Evolutionary conservation across 495 filamentous ascomycete genomes (phyloP).

Genomic region (Antarctomyces pellizariae): DNA sequence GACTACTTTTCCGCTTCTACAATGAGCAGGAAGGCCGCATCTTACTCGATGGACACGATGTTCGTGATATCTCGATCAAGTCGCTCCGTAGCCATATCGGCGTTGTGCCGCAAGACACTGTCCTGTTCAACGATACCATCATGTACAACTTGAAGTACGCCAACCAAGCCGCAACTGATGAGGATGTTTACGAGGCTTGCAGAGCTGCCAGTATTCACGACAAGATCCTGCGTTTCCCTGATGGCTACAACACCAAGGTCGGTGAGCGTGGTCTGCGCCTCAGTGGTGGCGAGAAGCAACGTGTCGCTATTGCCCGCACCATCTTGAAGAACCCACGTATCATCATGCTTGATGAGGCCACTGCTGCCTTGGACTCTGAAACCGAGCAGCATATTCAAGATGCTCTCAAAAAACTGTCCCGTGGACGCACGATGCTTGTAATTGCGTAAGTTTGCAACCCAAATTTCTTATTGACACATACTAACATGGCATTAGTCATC

Average conservation of each 20-base stretch:
- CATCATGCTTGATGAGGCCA: slow-evolving; percentile 91
- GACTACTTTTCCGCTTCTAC: slow-evolving; percentile 88
- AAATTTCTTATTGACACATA: not conserved
- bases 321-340: slow-evolving; percentile 91
- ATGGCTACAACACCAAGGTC: slow-evolving; percentile 77
- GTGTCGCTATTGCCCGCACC: slow-evolving; percentile 87
- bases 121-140: slow-evolving; percentile 87
- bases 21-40: slow-evolving; percentile 58
- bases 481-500: slow-evolving; percentile 27
- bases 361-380: slow-evolving; percentile 81
- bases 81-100: slow-evolving; percentile 78
- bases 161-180: slow-evolving; percentile 62
- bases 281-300: slow-evolving; percentile 90
- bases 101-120: slow-evolving; percentile 89
- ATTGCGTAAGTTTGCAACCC: slow-evolving; percentile 24
- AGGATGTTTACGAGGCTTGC: slow-evolving; percentile 75
- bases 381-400: slow-evolving; percentile 92
- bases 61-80: slow-evolving; percentile 73
- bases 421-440: slow-evolving; percentile 57
- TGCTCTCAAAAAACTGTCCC: slow-evolving; percentile 53
- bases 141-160: slow-evolving; percentile 97
- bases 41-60: slow-evolving; percentile 59
- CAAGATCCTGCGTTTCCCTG: slow-evolving; percentile 80
- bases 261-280: slow-evolving; percentile 85
- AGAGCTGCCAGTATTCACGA: slow-evolving; percentile 87